phyloP scores from a whole-genome alignment of 1,284 basidiomycete species.

The Apiotrichum montevideense region DNA sequence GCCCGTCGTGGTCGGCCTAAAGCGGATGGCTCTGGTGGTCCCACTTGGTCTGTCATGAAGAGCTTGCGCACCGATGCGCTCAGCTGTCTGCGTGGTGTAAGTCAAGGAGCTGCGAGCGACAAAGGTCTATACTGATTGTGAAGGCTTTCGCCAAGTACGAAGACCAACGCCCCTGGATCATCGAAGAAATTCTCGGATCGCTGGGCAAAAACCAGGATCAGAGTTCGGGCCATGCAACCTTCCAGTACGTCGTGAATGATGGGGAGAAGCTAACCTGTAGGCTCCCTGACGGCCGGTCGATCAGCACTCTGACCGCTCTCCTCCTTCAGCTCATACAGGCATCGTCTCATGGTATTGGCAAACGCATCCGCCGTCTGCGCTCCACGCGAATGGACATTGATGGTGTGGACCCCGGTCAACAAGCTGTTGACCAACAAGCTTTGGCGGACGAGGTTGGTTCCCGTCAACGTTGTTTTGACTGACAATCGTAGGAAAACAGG shows the following conservation, averaged over 20 bases:
- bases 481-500: neutral
- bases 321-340: conserved; percentile 94
- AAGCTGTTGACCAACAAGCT: conserved; percentile 3
- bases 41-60: conserved; percentile 55
- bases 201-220: conserved; percentile 83
- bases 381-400: conserved; percentile 58
- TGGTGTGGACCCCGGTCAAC: conserved; percentile 22
- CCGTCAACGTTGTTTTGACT: neutral
- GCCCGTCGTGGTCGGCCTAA: conserved; percentile 46
- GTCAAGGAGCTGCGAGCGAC: conserved; percentile 38
- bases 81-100: conserved; percentile 71
- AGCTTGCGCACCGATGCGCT: conserved; percentile 74
- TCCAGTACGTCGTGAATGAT: conserved; percentile 54
- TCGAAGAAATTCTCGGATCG: conserved; percentile 87
- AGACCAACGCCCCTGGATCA: conserved; percentile 87
- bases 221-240: conserved; percentile 71
- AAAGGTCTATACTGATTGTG: neutral
- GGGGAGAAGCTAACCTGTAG: conserved; percentile 19
- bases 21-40: conserved; percentile 55
- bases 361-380: conserved; percentile 36
- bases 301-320: conserved; percentile 85
- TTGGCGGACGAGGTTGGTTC: neutral
- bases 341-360: conserved; percentile 67
- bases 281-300: conserved; percentile 56
- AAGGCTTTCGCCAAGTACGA: conserved; percentile 85